Percentiles rank a stretch among this genome's conserved stretches.
Conservation (phyloP, 1,284 basidiomycete species). For the Ustilago trichophora region DNA sequence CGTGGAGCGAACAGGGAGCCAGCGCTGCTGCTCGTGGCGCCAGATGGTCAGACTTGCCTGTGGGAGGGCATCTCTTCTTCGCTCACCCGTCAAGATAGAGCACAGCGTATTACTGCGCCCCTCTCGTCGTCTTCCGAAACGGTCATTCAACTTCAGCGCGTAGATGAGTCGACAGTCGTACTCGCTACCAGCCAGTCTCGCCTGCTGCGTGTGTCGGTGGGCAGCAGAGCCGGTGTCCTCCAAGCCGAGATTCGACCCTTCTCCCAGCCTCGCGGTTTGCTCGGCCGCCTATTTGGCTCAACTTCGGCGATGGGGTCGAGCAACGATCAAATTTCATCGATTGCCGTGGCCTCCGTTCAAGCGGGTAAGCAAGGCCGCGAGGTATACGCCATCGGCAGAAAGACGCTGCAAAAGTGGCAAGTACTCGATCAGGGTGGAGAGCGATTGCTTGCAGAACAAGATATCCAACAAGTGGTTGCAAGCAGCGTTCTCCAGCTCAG, state of each 20-base stretch:
- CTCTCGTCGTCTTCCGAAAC: conserved; percentile 42
- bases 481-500: conserved; percentile 42
- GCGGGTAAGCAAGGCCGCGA: conserved; percentile 32
- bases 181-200: conserved; percentile 53
- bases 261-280: conserved; percentile 52
- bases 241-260: conserved; percentile 49
- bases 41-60: conserved; percentile 42
- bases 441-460: conserved; percentile 58
- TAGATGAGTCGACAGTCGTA: conserved; percentile 37
- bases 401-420: conserved; percentile 61
- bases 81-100: conserved; percentile 33
- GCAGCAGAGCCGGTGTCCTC: conserved; percentile 43
- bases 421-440: conserved; percentile 55
- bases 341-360: conserved; percentile 46
- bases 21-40: conserved; percentile 47
- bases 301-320: conserved; percentile 30
- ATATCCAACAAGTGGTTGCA: conserved; percentile 56
- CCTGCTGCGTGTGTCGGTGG: conserved; percentile 44
- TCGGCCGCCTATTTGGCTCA: conserved; percentile 58
- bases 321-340: conserved; percentile 38
- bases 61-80: conserved; percentile 57
- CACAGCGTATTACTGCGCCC: conserved; percentile 27
- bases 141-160: conserved; percentile 38
- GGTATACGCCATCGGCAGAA: conserved; percentile 54
- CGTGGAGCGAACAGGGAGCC: conserved; percentile 44